Evolutionary conservation across 73 alveolate species (phyloP), one percentile per base, ranked within the genome.

Genomic region (Tetrahymena thermophila): DNA sequence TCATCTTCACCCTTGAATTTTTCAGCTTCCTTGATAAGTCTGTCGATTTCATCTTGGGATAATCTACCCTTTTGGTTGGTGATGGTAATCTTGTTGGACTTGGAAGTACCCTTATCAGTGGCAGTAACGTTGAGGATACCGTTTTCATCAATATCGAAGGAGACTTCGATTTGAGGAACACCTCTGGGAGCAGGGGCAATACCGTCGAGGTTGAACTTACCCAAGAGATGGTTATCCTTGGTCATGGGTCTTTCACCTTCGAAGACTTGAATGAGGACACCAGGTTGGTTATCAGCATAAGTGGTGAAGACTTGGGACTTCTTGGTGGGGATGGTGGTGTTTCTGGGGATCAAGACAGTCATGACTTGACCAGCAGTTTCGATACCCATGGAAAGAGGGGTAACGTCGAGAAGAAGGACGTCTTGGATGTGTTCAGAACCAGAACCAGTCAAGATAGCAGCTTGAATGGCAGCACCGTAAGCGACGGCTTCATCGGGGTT

Each of bases 331-430:
- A 98, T 98, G 85, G 99, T 97, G 34, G 99, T 96, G 96, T 99
- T 99, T 93, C 99, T 96, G 71, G 98, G 98, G 85, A 99, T 97
- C 85, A 99, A 97, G 84, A 97, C 99, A 96, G 99, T 99, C 99
- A 99, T 99, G 95, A 99, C 99, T 84, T 99, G 99, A 11, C 99
- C 99, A 71, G 99, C 99, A 25, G 99, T 98, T 97, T 99, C 99
- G 85, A 99, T 96, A 84, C 99, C 99, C 95, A 98, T 94, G 40
- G 99, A 97, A 85, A 99, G 97, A 21, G 99, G 99, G 93, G 99
- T 98, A 40, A 98, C 98, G 93, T 98, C 99, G 94, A 98, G 97
- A 10, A 97, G 94, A 85, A 97, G 96, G 93, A 98, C 96, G 96
- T 98, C 98, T 44, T 98, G 96, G 56, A 96, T 97, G 85, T 94